Base-by-base conservation (phyloP, 2,329 filamentous ascomycete genomes). In the Trichoderma endophyticum region DNA sequence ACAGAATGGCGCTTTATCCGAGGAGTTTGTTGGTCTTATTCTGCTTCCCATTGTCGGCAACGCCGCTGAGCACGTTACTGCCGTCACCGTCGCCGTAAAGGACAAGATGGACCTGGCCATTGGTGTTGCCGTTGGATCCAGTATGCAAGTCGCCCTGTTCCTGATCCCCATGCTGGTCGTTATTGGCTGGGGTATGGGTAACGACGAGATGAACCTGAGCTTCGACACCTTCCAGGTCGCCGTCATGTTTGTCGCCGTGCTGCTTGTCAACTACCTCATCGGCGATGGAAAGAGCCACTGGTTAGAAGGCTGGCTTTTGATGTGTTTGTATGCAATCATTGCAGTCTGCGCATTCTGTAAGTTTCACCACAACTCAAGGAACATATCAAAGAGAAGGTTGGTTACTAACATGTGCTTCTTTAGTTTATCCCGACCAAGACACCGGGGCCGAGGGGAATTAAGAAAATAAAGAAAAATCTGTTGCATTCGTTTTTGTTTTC, bases 151-250 rank as follows among this genome's bases (percentile, higher is more conserved):
- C 62, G 89, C 92, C 1, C 86, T 95, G 32, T 94, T 95, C 79
- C 86, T 95, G 65, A 93, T 93, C 9, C 93, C 93, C 0, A 83
- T 95, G 12, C 87, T 94, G 36, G 91, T 94, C 71, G 87, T 95
- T 48, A 88, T 95, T 43, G 92, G 92, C 70, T 95, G 93, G 93
- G 90, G 89, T 74, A 90, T 94, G 86, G 87, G 83, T 48, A 80
- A 88, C 73, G 89, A 91, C 73, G 86, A 89, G 1, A 95, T 95
- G 93, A 93, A 90, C 24, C 87, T 97, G 6, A 91, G 91, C 80
- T 96, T 97, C 79, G 93, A 97, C 78, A 90, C 90, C 1, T 98
- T 98, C 84, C 93, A 97, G 82, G 91, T 97, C 15, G 92, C 94
- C 26, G 91, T 92, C 54, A 84, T 97, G 54, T 97, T 97, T 76